Evolutionary conservation across 306 rosid genomes (phyloP), one percentile per base, ranked within the genome.

Genomic region (Senna siamea): DNA sequence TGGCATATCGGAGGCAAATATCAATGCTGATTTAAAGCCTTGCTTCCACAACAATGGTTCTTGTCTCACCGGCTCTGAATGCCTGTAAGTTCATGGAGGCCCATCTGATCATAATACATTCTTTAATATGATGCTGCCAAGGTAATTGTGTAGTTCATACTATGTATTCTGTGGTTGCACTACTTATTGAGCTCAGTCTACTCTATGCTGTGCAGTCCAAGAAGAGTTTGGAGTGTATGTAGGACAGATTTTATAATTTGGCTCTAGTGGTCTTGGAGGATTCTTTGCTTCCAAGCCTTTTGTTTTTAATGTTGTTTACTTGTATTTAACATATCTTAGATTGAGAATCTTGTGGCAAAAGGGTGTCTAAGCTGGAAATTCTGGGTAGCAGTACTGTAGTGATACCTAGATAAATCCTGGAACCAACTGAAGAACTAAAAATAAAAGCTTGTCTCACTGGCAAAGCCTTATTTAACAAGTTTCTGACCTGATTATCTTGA

Each of bases 41-140:
- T 81, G 88, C 76, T 76, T 77, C 62, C 81, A 81, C 72, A 74
- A 34, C 51, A 61, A 69, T 61, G 83, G 72, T 44, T 66, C 76
- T 5, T 81, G 86, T 82, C 81, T 70, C 62, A 41, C 38, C 53
- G 84, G 80, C 54, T 85, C 86, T 30, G 78, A 78, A 72, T 89
- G 92, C 88, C 69, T 79, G 97, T 93, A 86, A 87, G 97, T 79
- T 61, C 66, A 18, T 14, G n/a, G 44, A 48, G 74, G 51, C 50
- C 51, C 50, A 57, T 74, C 53, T 48, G 23, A 40, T 80, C 82
- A 26, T 4, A 7, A 4, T 8, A 17, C 34, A 53, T 65, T 44
- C n/a, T 53, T 26, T 40, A n/a, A 62, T 74, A 55, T 43, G 15
- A 17, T 64, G 54, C 44, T 22, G 40, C 23, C n/a, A 9, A 28